Evolutionary conservation across 108 stramenopile species (phyloP), one percentile per base, ranked within the genome.

Genomic region (Aureococcus anophagefferens): DNA sequence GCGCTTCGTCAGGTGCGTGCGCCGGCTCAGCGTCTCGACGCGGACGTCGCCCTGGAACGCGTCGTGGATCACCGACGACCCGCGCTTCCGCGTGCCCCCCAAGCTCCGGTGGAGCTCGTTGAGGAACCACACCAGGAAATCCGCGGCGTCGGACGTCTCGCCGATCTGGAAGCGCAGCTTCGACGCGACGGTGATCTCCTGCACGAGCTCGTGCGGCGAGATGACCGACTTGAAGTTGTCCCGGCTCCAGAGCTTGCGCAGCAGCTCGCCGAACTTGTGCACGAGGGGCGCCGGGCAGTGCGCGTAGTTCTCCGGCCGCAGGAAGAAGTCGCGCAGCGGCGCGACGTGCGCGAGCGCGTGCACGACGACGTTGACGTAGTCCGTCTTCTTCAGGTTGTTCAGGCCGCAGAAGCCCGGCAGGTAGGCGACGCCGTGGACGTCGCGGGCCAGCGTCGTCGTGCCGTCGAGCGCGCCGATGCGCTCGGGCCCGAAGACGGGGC

Each of bases 61-160:
- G 64, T 93, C 79, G 74, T 93, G 88, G 72, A 30, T 63, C 11
- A n/a, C 79, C 69, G 68, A 73, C 72, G 79, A 86, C 30, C 82
- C 75, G 0, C 72, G 65, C 67, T 83, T 83, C 44, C 63, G 9
- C 14, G 63, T 85, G 37, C 91, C 85, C 17, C 88, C 86, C 40
- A 94, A 72, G 17, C 91, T 93, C 34, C 89, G 31, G 81, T 99
- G 96, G 36, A 99, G 79, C 67, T 87, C 83, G 75, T 96, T 88
- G 70, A 99, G 74, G 14, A 99, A 81, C 98, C 98, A 99, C 4
- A 93, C 80, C 81, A 97, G 70, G 59, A 97, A 94, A 68, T 98
- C 96, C 29, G 90, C 91, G 31, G 91, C 92, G 63, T 99, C 96
- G 5, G 88, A 85, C 76, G 89, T 92, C 44, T 76, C 65, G 1